phyloP scores from a whole-genome alignment of 352 stramenopile genomes.

The Phytophthora palmivora region DNA sequence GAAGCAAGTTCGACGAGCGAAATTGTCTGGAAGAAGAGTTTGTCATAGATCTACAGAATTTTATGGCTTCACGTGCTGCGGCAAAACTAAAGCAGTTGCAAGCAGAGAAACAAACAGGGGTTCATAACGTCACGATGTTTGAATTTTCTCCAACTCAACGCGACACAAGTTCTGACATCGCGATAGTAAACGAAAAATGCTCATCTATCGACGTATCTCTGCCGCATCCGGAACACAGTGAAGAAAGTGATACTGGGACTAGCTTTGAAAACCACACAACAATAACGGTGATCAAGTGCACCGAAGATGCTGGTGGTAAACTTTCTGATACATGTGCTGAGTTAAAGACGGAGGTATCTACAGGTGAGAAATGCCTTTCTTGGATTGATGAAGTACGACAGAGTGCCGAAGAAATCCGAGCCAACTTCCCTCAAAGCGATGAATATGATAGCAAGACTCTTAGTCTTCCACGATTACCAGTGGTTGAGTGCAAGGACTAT shows the following conservation, averaged over 20 bases:
- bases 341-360: too few species aligned
- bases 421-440: neutral
- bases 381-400: constrained; percentile 32
- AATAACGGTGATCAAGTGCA: neutral
- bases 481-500: constrained; percentile 56
- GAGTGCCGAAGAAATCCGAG: constrained; percentile 11
- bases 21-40: constrained; percentile 20
- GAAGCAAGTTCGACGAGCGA: neutral
- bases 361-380: neutral
- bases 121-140: neutral
- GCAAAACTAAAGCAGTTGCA: constrained; percentile 50
- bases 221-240: neutral
- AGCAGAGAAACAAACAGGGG: constrained; percentile 34
- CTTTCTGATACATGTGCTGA: neutral
- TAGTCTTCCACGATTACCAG: constrained; percentile 19
- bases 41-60: constrained; percentile 39
- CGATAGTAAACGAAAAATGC: neutral
- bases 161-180: neutral
- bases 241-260: neutral
- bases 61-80: constrained; percentile 47
- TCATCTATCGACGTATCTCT: neutral
- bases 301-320: neutral
- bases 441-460: neutral
- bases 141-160: too few species aligned
- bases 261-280: neutral